These are phyloP conservation scores for Patellifolia procumbens DNA, from an alignment of 179 eudicot species.

Conservation along the genomic window DNA sequence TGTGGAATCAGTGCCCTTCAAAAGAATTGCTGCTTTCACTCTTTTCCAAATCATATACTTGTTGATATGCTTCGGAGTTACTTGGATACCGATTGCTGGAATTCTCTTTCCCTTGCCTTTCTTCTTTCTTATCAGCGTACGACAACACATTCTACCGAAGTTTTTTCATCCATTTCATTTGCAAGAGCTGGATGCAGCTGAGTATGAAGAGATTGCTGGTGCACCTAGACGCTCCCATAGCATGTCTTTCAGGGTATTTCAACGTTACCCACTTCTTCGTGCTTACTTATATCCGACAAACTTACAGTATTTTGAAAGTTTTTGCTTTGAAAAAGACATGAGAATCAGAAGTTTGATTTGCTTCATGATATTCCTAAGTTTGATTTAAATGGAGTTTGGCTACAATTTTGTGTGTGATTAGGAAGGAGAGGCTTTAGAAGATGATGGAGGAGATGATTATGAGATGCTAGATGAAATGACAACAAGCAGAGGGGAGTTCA, in stretches of 20 bases:
- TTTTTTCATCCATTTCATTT: constrained; percentile 52
- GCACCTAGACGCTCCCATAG: constrained; percentile 40
- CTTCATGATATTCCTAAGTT: too few species aligned
- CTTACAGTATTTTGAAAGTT: neutral
- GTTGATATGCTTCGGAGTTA: constrained; percentile 65
- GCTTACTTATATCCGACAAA: neutral
- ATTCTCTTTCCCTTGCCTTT: constrained; percentile 77
- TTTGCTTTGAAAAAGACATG: too few species aligned
- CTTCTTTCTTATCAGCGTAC: constrained; percentile 56
- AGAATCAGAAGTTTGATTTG: too few species aligned
- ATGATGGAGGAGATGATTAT: constrained; percentile 26
- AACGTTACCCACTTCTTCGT: neutral
- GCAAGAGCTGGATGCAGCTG: constrained; percentile 79
- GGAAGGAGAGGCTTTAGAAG: constrained; percentile 26
- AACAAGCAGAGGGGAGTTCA: constrained; percentile 40
- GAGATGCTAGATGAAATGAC: constrained; percentile 41
- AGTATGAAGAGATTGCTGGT: constrained; percentile 69
- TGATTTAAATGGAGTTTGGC: neutral
- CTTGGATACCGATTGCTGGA: constrained; percentile 87
- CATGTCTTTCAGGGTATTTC: constrained; percentile 36
- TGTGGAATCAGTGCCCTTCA: constrained; percentile 69
- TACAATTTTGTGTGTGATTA: constrained; percentile 1
- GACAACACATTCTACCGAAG: constrained; percentile 69
- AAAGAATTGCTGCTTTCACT: constrained; percentile 56
- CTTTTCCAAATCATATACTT: constrained; percentile 59